Evolutionary conservation across 176 grass and related monocot genomes (phyloP), one percentile per base, ranked within the genome.

Genomic region (Zizania latifolia): DNA sequence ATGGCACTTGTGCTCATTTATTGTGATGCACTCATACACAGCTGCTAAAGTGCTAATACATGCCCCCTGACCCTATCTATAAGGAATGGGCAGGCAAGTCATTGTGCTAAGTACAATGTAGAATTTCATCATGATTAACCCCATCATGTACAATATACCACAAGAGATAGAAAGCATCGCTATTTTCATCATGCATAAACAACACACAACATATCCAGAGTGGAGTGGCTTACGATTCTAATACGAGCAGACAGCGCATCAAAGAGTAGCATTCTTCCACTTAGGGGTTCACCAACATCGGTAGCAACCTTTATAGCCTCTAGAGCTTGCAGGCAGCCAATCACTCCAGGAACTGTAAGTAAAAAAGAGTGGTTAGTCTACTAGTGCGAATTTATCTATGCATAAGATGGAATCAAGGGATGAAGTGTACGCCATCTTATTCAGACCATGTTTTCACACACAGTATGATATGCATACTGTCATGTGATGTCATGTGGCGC

Each of bases 281-380:
- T 88, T 43, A 99, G 89, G 62, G 89, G 82, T 80, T 99, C 95
- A 94, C 91, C 95, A 79, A 99, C 76, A 80, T 59, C 71, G 76
- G 78, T 77, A 34, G 89, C 89, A 81, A 99, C 64, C 65, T 92
- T 99, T 86, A 99, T 90, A 74, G 89, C 95, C 86, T 99, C 95
- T 58, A 99, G 73, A 84, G 95, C 95, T 90, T 99, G 95, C 66
- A 99, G 68, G 79, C 91, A 99, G 56, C 95, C 91, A 83, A 99
- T 94, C 62, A 92, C 86, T 60, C 95, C 95, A 4, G 89, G 95
- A 78, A 94, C 95, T 99, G 48, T 21, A 53, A 75, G 33, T 72
- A 7, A 90, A 77, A 59, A 82, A 83, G 66, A 75, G 30, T 22
- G 71, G 24, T 81, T 58, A 65, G 62, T 55, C 10, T 11, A 76